Percentiles rank a stretch among this genome's conserved stretches.
Conservation (phyloP, 2,329 filamentous ascomycete species). For the Ceratocystis cubensis region DNA sequence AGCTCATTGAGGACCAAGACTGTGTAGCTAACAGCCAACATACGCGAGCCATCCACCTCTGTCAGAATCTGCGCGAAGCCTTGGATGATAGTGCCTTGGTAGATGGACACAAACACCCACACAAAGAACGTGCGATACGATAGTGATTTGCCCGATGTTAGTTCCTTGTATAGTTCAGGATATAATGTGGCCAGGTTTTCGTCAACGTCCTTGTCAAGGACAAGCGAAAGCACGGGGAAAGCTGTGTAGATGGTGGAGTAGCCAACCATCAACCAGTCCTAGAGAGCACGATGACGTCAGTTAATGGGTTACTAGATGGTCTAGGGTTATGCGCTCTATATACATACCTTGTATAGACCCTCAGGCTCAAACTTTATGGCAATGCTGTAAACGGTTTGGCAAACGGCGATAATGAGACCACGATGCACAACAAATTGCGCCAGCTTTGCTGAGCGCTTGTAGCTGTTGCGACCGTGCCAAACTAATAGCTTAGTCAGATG, state of each 20-base stretch:
- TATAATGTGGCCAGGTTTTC: conserved; percentile 89
- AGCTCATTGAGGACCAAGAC: conserved; percentile 88
- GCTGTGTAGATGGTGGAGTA: conserved; percentile 96
- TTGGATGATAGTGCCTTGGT: conserved; percentile 91
- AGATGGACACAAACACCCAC: conserved; percentile 90
- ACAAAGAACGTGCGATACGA: conserved; percentile 92
- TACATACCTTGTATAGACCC: conserved; percentile 64
- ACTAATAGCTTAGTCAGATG: conserved; percentile 94
- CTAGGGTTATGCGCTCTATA: not conserved
- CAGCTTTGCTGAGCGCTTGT: conserved; percentile 89
- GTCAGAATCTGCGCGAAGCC: conserved; percentile 84
- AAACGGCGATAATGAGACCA: conserved; percentile 86
- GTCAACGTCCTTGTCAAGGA: conserved; percentile 90
- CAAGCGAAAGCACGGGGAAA: conserved; percentile 79
- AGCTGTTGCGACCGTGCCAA: conserved; percentile 95
- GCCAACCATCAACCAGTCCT: conserved; percentile 91
- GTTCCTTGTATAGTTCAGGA: conserved; percentile 92
- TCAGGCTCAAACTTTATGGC: conserved; percentile 86
- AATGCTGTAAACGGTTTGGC: conserved; percentile 95
- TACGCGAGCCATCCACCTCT: conserved; percentile 56
- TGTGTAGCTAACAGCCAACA: conserved; percentile 87
- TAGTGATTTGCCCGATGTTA: conserved; percentile 76
- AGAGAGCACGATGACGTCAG: conserved; percentile 23
- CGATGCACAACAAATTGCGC: conserved; percentile 97
- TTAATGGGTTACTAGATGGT: not conserved